Evolutionary conservation across 2,329 filamentous ascomycete genomes (phyloP).

Genomic region (Seiridium cupressi): DNA sequence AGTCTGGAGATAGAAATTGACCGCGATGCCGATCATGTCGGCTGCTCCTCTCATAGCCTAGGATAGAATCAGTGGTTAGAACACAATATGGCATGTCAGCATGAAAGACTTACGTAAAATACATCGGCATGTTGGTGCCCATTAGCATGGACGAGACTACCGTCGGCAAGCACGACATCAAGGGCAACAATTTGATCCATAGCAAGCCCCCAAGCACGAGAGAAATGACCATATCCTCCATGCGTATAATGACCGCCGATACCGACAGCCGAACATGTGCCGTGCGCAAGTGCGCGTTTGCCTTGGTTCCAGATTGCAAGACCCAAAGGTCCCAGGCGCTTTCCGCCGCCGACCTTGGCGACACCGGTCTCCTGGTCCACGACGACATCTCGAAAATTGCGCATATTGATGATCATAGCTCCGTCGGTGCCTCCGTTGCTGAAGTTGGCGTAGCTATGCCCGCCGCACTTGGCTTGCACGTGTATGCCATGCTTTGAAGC

Average conservation of each 20-base stretch:
- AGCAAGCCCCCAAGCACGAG: constrained; percentile 47
- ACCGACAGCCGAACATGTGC: constrained; percentile 44
- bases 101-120: constrained; percentile 22
- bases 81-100: no score
- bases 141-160: constrained; percentile 16
- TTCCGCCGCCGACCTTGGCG: constrained; percentile 37
- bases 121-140: constrained; percentile 18
- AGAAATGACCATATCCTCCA: constrained; percentile 41
- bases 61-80: neutral
- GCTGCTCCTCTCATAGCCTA: constrained; percentile 39
- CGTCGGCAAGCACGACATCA: constrained; percentile 41
- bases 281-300: constrained; percentile 37
- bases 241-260: constrained; percentile 45
- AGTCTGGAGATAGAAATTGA: constrained; percentile 33
- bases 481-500: constrained; percentile 35
- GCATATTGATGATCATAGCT: constrained; percentile 32
- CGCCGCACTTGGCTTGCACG: constrained; percentile 47
- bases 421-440: constrained; percentile 34
- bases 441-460: constrained; percentile 48
- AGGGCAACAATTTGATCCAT: constrained; percentile 48
- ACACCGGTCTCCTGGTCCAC: constrained; percentile 16
- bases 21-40: constrained; percentile 36
- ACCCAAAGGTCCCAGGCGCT: constrained; percentile 42
- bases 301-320: constrained; percentile 30
- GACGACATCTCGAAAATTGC: constrained; percentile 23